Evolutionary conservation across 2,329 filamentous ascomycete species (phyloP), one percentile per base, ranked within the genome.

Genomic region (Exophiala lecanii-corni): DNA sequence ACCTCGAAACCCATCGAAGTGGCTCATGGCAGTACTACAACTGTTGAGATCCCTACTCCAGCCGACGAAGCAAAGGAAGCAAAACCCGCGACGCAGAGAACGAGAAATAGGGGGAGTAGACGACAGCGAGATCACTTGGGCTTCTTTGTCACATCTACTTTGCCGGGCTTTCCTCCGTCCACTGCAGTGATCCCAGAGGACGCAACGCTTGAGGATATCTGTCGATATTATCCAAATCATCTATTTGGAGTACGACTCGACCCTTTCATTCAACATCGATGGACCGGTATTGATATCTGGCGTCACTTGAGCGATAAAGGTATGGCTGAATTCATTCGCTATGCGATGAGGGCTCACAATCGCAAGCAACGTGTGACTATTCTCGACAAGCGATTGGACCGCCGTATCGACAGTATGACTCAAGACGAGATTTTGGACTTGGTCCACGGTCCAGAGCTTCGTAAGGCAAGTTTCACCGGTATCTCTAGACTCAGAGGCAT

Each of bases 221-320:
- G 49, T 31, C n/a, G 15, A n/a, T 17, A 7, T 13, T 51, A 51
- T 25, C 49, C 49, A 9, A 51, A 51, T 25, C 49, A 51, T 35
- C 12, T 51, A 10, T 39, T 39, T 10, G 49, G 49, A 2, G 25
- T 20, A 2, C 42, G 41, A 21, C 42, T 51, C 5, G 42, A 48
- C 15, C 38, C 49, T 12, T 51, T 51, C 34, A 38, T 51, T 35
- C 45, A 51, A 19, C 45, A 40, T 35, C 25, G 18, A 17, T 49
- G 45, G 45, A 41, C 49, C 5, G 45, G 25, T 17, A 36, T 13
- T 10, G 45, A 51, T 28, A 49, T 51, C 7, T 49, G 37, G 35
- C 40, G 32, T 12, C 36, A n/a, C 26, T 10, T 51, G 17, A 40
- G 28, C 5, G n/a, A 36, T 3, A 9, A 16, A 5, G 45, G 41